Percentiles rank a stretch among this genome's conserved stretches.
phyloP scores from a whole-genome alignment of 768 basidiomycete species.

The Boletellus sp. region DNA sequence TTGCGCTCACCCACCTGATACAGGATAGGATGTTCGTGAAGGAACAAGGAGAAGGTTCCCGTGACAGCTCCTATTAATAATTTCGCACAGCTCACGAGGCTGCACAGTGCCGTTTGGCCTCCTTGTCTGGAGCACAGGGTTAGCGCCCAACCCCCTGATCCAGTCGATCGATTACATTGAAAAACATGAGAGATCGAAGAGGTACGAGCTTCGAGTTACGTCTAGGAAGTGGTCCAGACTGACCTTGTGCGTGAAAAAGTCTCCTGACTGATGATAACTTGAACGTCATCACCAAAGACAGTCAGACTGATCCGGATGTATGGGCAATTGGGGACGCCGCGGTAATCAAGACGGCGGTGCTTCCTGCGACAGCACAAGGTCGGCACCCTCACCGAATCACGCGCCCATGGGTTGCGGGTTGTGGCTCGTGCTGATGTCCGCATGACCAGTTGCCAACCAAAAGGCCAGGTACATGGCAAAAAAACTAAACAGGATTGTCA shows the following conservation, averaged over 20 bases:
- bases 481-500: conserved; percentile 61
- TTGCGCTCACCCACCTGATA: conserved; percentile 5
- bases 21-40: conserved; percentile 67
- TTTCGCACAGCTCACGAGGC: conserved; percentile 3
- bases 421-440: conserved; percentile 5
- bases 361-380: conserved; percentile 89
- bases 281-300: conserved; percentile 55
- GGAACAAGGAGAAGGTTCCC: conserved; percentile 67
- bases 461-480: conserved; percentile 66
- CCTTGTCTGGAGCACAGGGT: conserved; percentile 85
- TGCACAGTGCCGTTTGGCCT: conserved; percentile 71
- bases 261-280: conserved; percentile 54
- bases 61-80: conserved; percentile 4
- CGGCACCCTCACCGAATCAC: conserved; percentile 13
- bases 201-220: conserved; percentile 30
- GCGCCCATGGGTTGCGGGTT: conserved; percentile 21
- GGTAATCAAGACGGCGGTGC: conserved; percentile 47
- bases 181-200: conserved; percentile 58
- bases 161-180: conserved; percentile 52
- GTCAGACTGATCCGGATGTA: conserved; percentile 58
- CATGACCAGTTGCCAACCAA: conserved; percentile 63
- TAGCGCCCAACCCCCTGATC: conserved; percentile 79
- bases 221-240: conserved; percentile 31
- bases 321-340: conserved; percentile 83
- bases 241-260: conserved; percentile 23